These are phyloP conservation scores for Cystobasidium slooffiae DNA, from an alignment of 1,284 basidiomycete genomes.

Conservation along the genomic window DNA sequence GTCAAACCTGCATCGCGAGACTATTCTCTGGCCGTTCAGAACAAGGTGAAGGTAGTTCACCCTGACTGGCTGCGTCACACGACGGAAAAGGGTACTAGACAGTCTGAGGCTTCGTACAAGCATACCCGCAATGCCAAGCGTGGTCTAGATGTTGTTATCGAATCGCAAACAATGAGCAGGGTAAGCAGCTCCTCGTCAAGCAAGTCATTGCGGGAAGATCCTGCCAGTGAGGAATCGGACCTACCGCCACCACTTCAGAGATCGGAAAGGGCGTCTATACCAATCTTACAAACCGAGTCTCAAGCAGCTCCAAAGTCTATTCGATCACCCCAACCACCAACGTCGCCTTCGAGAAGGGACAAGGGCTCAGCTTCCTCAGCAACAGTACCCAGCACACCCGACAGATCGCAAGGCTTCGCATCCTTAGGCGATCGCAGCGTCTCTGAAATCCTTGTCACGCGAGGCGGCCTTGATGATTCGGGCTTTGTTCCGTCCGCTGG, in stretches of 20 bases:
- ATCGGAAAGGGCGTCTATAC: neutral
- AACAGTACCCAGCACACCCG: neutral
- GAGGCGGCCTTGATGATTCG: constrained; percentile 6
- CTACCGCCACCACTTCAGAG: constrained; percentile 26
- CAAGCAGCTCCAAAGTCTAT: constrained; percentile 9
- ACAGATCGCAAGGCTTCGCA: neutral
- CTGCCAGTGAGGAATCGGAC: constrained; percentile 23
- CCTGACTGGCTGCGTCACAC: constrained; percentile 27
- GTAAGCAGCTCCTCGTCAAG: constrained; percentile 24
- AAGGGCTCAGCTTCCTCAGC: neutral
- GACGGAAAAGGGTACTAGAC: constrained; percentile 13
- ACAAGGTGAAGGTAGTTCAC: constrained; percentile 26
- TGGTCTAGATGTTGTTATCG: constrained; percentile 11
- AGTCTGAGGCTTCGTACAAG: constrained; percentile 24
- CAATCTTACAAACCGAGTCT: neutral
- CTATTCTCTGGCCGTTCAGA: neutral
- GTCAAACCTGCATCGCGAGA: constrained; percentile 3
- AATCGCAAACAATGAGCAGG: constrained; percentile 7
- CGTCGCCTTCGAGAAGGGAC: neutral
- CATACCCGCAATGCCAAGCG: constrained; percentile 29
- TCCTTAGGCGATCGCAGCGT: neutral
- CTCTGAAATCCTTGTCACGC: neutral
- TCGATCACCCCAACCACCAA: constrained; percentile 21
- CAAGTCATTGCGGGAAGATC: neutral
- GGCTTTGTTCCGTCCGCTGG: constrained; percentile 14